phyloP scores from a whole-genome alignment of 2,329 filamentous ascomycete genomes.

The Apiospora hydei region DNA sequence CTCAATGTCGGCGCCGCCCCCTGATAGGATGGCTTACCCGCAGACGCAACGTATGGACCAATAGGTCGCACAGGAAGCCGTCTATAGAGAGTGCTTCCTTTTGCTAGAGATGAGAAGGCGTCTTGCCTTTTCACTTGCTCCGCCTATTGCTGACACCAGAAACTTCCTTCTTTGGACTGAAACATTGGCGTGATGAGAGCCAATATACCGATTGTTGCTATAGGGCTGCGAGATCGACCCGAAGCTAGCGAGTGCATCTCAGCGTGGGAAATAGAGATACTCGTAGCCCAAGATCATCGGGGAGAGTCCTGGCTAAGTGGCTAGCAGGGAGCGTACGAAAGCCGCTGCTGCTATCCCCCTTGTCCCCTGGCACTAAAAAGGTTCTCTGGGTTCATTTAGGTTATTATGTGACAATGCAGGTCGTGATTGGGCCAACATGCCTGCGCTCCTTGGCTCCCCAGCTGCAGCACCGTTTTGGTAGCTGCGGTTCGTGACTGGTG shows the following conservation, averaged over 20 bases:
- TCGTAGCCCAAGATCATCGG: background rate
- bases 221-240: conserved; percentile 3
- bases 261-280: background rate
- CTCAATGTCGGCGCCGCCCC: background rate
- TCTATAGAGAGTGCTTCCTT: background rate
- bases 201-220: background rate
- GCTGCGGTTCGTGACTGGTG: conserved; percentile 7
- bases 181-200: background rate
- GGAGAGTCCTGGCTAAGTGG: background rate
- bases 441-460: background rate
- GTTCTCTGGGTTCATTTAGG: conserved; percentile 6
- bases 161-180: background rate
- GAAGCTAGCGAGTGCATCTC: background rate
- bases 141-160: background rate
- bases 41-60: background rate
- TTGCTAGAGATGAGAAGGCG: background rate
- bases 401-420: conserved; percentile 1
- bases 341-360: background rate
- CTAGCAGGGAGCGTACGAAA: background rate
- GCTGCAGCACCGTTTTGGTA: conserved; percentile 1
- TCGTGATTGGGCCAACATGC: background rate
- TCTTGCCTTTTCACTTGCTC: background rate
- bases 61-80: background rate
- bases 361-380: conserved; percentile 10
- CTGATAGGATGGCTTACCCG: background rate